Evolutionary conservation across 192 early-diverging fungal genomes (phyloP).

Genomic region (Funneliformis geosporum): DNA sequence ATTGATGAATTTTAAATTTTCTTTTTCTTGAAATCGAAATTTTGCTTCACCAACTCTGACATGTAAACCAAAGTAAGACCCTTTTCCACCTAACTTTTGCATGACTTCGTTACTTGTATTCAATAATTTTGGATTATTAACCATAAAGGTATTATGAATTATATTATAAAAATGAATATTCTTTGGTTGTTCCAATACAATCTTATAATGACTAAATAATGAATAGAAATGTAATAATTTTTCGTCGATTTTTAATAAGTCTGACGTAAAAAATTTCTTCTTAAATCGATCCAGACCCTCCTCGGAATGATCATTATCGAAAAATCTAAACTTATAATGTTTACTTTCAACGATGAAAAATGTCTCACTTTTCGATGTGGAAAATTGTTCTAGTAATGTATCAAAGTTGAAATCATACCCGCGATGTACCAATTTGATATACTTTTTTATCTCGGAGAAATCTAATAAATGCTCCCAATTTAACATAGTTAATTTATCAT

Average conservation of each 20-base stretch:
- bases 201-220: background rate
- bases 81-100: background rate
- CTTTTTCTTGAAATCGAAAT: background rate
- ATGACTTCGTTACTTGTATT: background rate
- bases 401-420: background rate
- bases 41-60: background rate
- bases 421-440: background rate
- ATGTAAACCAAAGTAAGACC: conserved; percentile 6
- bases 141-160: background rate
- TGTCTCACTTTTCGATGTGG: background rate
- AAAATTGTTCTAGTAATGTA: background rate
- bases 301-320: background rate
- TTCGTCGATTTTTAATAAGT: background rate
- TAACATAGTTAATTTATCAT: background rate
- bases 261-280: background rate
- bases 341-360: background rate
- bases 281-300: background rate
- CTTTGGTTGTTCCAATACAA: background rate
- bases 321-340: background rate
- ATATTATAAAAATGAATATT: background rate
- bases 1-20: background rate
- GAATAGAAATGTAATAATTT: background rate
- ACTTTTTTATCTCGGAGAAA: background rate
- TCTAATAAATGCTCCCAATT: background rate
- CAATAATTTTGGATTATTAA: background rate